These are phyloP conservation scores for Aspergillus incahuasiensis DNA, from an alignment of 495 filamentous ascomycete genomes.

Conservation along the genomic window DNA sequence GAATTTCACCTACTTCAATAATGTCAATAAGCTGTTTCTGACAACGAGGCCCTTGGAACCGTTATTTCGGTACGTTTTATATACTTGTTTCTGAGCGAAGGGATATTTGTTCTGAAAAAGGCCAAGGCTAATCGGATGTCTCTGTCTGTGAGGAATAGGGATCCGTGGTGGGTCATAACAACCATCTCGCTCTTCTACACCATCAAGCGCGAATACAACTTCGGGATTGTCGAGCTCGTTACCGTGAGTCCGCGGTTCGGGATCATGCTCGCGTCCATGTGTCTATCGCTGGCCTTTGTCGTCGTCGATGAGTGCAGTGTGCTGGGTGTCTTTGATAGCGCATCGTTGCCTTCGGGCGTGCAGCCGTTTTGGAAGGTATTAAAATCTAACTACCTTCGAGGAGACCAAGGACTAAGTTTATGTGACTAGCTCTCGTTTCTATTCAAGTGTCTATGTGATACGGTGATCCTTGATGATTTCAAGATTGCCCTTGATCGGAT, in stretches of 20 bases:
- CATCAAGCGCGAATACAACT: constrained; percentile 50
- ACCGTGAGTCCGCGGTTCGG: constrained; percentile 51
- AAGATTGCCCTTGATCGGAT: constrained; percentile 50
- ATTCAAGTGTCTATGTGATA: constrained; percentile 58
- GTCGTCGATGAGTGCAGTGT: constrained; percentile 44
- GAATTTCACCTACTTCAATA: constrained; percentile 47
- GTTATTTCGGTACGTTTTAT: constrained; percentile 37
- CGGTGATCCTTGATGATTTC: constrained; percentile 58
- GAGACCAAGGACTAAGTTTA: background rate
- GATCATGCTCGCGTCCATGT: constrained; percentile 52
- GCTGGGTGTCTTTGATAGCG: constrained; percentile 22
- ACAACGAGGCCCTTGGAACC: constrained; percentile 49
- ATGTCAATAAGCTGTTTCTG: constrained; percentile 46
- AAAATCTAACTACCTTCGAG: background rate
- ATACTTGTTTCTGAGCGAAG: no score
- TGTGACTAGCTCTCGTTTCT: constrained; percentile 43
- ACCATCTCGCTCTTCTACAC: constrained; percentile 47
- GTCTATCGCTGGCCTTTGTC: constrained; percentile 50
- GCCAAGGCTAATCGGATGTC: no score
- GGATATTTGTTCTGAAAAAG: no score
- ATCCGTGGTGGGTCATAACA: constrained; percentile 60
- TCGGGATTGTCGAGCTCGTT: constrained; percentile 45
- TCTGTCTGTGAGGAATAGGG: constrained; percentile 27
- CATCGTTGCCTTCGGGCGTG: constrained; percentile 28
- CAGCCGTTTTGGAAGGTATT: constrained; percentile 42